phyloP scores from a whole-genome alignment of 2,329 filamentous ascomycete species.

The Fusarium gaditjirri region DNA sequence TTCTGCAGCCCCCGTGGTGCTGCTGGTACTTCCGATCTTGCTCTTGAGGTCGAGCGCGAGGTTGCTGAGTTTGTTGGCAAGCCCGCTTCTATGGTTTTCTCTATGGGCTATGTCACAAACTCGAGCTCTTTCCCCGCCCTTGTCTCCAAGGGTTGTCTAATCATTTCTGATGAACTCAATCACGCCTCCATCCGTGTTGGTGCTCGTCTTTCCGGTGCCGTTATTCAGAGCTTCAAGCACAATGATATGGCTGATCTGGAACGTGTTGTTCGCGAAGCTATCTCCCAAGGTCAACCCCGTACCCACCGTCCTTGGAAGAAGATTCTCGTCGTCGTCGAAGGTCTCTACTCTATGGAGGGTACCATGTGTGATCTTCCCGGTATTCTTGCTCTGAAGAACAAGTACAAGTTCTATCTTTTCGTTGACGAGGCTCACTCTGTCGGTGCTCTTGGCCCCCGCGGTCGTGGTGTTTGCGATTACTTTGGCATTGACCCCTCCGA shows the following conservation, averaged over 20 bases:
- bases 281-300: constrained; percentile 95
- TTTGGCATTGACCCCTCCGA: constrained; percentile 89
- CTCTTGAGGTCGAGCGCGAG: constrained; percentile 87
- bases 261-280: constrained; percentile 85
- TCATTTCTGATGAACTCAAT: constrained; percentile 97
- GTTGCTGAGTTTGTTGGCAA: constrained; percentile 95
- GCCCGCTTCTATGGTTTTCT: constrained; percentile 94
- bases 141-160: constrained; percentile 89
- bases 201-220: constrained; percentile 90
- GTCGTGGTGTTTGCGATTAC: constrained; percentile 96
- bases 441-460: constrained; percentile 87
- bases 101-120: constrained; percentile 98
- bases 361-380: constrained; percentile 98
- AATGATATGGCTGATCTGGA: constrained; percentile 94
- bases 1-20: constrained; percentile 85
- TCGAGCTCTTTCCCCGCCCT: constrained; percentile 91
- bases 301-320: constrained; percentile 99
- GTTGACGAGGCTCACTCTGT: constrained; percentile 97
- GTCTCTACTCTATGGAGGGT: constrained; percentile 98
- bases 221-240: constrained; percentile 97
- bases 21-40: constrained; percentile 86
- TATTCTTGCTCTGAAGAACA: constrained; percentile 85
- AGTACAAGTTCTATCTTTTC: constrained; percentile 97
- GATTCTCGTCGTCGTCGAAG: constrained; percentile 95
- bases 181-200: constrained; percentile 98